phyloP scores from a whole-genome alignment of 2,329 filamentous ascomycete species.

The Aspergillus quadrilineatus region DNA sequence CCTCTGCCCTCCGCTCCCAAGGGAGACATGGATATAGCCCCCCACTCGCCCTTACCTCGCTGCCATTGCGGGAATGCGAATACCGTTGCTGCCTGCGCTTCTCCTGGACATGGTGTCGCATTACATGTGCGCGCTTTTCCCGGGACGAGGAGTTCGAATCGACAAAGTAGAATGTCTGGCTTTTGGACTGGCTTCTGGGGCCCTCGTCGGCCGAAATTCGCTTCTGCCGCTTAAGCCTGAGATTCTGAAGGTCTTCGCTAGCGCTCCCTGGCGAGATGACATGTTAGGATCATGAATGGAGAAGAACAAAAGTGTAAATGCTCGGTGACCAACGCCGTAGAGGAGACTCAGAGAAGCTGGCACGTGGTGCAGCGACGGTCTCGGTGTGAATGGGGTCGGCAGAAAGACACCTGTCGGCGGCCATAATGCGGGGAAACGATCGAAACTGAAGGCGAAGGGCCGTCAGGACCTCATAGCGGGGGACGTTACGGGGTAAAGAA shows the following conservation, averaged over 20 bases:
- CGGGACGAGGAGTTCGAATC: constrained; percentile 41
- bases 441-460: constrained; percentile 3
- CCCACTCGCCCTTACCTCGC: constrained; percentile 17
- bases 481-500: background rate
- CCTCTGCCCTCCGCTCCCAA: constrained; percentile 24
- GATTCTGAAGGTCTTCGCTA: constrained; percentile 18
- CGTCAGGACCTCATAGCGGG: constrained; percentile 19
- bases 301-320: background rate
- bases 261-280: constrained; percentile 19
- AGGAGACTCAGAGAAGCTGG: constrained; percentile 13
- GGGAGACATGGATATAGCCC: constrained; percentile 21
- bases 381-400: constrained; percentile 18
- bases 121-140: constrained; percentile 46
- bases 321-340: constrained; percentile 20
- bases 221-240: constrained; percentile 28
- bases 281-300: constrained; percentile 10
- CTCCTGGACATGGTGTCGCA: constrained; percentile 46
- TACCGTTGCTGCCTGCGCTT: constrained; percentile 37
- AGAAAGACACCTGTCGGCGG: constrained; percentile 19
- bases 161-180: constrained; percentile 43
- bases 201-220: constrained; percentile 24
- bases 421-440: constrained; percentile 18
- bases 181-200: constrained; percentile 31
- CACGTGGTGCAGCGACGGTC: constrained; percentile 8
- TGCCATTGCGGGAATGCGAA: constrained; percentile 21